Evolutionary conservation across 345 rosid species (phyloP).

Genomic region (Camelina laxa): DNA sequence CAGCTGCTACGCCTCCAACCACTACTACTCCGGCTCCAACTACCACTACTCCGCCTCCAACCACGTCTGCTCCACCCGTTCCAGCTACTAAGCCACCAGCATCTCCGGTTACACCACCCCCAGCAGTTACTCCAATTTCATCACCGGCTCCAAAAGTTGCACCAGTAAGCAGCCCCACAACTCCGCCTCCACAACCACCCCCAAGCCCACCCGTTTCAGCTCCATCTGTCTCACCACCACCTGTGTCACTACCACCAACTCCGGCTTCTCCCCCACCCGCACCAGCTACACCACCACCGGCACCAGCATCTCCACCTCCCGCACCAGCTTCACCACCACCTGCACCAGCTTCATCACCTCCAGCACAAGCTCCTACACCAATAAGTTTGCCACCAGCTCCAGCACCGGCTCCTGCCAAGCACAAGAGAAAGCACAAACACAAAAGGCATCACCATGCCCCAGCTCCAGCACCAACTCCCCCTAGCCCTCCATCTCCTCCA

Average conservation of each 20-base stretch:
- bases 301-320: conserved; percentile 48
- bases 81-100: conserved; percentile 52
- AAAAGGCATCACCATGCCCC: conserved; percentile 67
- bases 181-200: conserved; percentile 61
- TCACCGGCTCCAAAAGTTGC: conserved; percentile 66
- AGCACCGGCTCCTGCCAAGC: conserved; percentile 69
- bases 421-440: conserved; percentile 70
- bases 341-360: conserved; percentile 46
- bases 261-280: conserved; percentile 50
- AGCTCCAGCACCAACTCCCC: conserved; percentile 70
- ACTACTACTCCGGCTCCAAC: conserved; percentile 37
- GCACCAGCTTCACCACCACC: conserved; percentile 48
- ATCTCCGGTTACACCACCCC: conserved; percentile 53
- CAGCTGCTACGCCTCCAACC: conserved; percentile 48
- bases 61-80: conserved; percentile 11
- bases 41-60: conserved; percentile 46
- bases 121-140: conserved; percentile 54
- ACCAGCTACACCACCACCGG: conserved; percentile 48
- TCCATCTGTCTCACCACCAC: conserved; percentile 56
- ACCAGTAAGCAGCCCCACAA: conserved; percentile 65
- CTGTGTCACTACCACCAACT: conserved; percentile 52
- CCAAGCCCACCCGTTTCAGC: conserved; percentile 58
- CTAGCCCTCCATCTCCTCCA: conserved; percentile 93
- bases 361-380: conserved; percentile 53
- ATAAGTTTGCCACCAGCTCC: conserved; percentile 62